These are phyloP conservation scores for Oryza nivara DNA, from an alignment of 176 grass and related monocot species.

Conservation along the genomic window DNA sequence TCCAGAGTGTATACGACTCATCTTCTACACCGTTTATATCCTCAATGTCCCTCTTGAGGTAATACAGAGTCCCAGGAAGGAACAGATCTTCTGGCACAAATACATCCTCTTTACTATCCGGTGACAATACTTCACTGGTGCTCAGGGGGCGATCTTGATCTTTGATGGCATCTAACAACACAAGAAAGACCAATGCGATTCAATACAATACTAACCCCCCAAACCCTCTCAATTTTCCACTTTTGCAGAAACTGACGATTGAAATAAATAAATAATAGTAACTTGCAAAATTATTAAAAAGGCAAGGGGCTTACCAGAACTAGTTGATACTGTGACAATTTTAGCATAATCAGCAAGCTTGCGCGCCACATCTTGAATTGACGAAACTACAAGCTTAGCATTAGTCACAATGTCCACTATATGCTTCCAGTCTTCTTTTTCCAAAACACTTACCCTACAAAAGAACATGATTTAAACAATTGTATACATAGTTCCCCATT, in stretches of 20 bases:
- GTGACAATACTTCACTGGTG: not conserved
- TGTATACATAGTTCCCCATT: not conserved
- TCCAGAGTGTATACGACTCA: slow-evolving; percentile 83
- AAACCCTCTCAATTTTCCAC: not conserved
- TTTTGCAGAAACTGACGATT: not conserved
- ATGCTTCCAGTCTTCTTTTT: slow-evolving; percentile 92
- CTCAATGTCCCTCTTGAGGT: slow-evolving; percentile 72
- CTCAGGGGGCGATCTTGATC: slow-evolving; percentile 11
- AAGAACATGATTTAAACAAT: not conserved
- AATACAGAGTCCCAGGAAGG: slow-evolving; percentile 74
- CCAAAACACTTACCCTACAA: slow-evolving; percentile 81
- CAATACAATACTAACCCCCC: not conserved
- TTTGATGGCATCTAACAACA: slow-evolving; percentile 44
- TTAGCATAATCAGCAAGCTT: slow-evolving; percentile 77
- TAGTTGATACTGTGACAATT: slow-evolving; percentile 43
- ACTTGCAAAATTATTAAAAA: not conserved
- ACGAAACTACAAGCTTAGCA: slow-evolving; percentile 79
- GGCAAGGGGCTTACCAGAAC: slow-evolving; percentile 50
- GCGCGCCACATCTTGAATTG: slow-evolving; percentile 82
- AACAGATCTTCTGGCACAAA: slow-evolving; percentile 74
- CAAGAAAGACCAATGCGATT: slow-evolving; percentile 30
- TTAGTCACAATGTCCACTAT: slow-evolving; percentile 90
- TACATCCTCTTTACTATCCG: slow-evolving; percentile 31
- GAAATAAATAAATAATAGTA: not conserved
- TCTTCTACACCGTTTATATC: slow-evolving; percentile 27